phyloP scores from a whole-genome alignment of 257 asterid genomes.

The Nyctanthes arbortristis region DNA sequence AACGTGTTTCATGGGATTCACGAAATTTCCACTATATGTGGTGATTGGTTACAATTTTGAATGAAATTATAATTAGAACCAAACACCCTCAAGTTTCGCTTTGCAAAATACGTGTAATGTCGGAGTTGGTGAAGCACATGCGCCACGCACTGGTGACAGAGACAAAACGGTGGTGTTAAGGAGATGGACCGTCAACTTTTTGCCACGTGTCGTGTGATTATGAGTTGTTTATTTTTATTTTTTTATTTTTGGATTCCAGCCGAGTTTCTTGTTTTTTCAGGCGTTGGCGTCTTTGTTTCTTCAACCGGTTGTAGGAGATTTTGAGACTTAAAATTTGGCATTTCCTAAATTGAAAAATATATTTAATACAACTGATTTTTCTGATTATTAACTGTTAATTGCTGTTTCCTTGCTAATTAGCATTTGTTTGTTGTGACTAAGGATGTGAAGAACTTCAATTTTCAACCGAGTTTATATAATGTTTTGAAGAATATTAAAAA shows the following conservation, averaged over 20 bases:
- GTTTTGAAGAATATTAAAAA: no score
- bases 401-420: background rate
- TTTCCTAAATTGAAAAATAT: conserved; percentile 3
- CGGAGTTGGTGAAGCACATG: conserved; percentile 41
- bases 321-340: conserved; percentile 38
- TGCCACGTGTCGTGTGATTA: conserved; percentile 49
- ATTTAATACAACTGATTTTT: background rate
- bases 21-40: no score
- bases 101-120: conserved; percentile 34
- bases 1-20: no score
- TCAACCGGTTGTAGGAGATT: conserved; percentile 31
- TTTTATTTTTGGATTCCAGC: conserved; percentile 1
- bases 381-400: background rate
- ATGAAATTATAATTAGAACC: no score
- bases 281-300: conserved; percentile 35
- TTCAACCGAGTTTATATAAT: no score
- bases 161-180: conserved; percentile 37
- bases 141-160: conserved; percentile 47
- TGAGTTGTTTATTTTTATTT: background rate
- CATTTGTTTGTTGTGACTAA: background rate
- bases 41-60: no score
- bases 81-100: no score
- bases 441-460: no score
- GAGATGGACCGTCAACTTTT: conserved; percentile 27
- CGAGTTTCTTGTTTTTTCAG: conserved; percentile 49